Percentiles rank a stretch among this genome's conserved stretches.
These are phyloP conservation scores for Wickerhamomyces strasburgensis DNA, from an alignment of 805 yeast genomes.

Conservation along the genomic window DNA sequence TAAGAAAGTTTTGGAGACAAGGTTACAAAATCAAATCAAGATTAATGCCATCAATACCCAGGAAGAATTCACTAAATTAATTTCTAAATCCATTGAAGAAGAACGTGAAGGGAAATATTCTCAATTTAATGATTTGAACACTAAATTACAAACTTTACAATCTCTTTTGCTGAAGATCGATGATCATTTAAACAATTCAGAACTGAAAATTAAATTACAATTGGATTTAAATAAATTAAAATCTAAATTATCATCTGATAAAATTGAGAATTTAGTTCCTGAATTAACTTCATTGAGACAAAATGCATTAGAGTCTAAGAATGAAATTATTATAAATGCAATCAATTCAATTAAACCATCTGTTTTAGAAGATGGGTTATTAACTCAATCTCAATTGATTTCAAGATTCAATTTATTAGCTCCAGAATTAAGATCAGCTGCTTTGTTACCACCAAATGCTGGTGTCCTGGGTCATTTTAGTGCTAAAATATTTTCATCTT, in stretches of 20 bases:
- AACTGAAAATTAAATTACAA: slow-evolving; percentile 37
- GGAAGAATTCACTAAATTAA: slow-evolving; percentile 54
- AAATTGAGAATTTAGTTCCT: slow-evolving; percentile 30
- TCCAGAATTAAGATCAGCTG: slow-evolving; percentile 84
- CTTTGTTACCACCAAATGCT: slow-evolving; percentile 90
- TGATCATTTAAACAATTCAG: slow-evolving; percentile 33
- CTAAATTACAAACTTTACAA: slow-evolving; percentile 52
- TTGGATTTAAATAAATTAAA: slow-evolving; percentile 39
- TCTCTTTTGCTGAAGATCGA: slow-evolving; percentile 41
- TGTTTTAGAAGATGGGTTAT: slow-evolving; percentile 47
- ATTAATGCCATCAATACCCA: slow-evolving; percentile 66
- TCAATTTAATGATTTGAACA: slow-evolving; percentile 55
- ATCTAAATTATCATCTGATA: slow-evolving; percentile 33
- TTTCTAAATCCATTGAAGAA: slow-evolving; percentile 54
- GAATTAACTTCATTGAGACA: slow-evolving; percentile 21
- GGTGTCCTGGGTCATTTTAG: slow-evolving; percentile 90
- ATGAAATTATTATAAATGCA: slow-evolving; percentile 46
- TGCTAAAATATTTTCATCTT: slow-evolving; percentile 68
- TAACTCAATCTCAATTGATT: slow-evolving; percentile 32
- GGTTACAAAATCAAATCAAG: slow-evolving; percentile 69
- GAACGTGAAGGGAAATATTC: slow-evolving; percentile 80
- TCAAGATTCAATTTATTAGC: slow-evolving; percentile 52
- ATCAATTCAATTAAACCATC: slow-evolving; percentile 41
- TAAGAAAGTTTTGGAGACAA: slow-evolving; percentile 56
- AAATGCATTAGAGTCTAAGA: slow-evolving; percentile 35